phyloP scores from a whole-genome alignment of 225 moss, liverwort and hornwort species.

The Straminergon stramineum region DNA sequence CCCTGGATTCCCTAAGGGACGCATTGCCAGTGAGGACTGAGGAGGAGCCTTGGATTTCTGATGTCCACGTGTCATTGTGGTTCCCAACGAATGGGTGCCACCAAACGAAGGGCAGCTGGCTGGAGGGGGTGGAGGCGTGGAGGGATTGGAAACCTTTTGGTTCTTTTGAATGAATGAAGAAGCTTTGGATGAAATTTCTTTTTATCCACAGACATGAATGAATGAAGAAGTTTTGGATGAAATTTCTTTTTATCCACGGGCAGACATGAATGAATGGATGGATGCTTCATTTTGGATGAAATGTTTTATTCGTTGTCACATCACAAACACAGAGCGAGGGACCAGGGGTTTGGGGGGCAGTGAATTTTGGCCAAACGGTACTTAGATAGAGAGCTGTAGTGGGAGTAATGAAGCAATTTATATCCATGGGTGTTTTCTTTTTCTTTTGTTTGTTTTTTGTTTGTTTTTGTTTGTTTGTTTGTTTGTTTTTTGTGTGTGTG shows the following conservation, averaged over 20 bases:
- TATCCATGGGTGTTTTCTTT: neutral
- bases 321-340: neutral
- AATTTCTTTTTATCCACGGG: no score
- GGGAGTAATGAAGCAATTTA: neutral
- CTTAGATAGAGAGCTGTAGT: neutral
- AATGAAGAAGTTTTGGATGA: no score
- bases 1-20: neutral
- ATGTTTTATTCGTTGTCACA: neutral
- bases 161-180: neutral
- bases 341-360: neutral
- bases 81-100: neutral
- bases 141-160: no score
- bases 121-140: no score
- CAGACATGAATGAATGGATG: no score
- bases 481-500: no score
- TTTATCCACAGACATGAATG: no score
- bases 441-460: no score
- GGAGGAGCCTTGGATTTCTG: neutral
- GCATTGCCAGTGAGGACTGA: neutral
- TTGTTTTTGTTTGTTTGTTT: no score
- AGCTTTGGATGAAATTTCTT: no score
- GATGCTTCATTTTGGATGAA: no score
- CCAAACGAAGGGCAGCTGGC: neutral
- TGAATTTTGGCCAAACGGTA: no score
- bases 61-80: neutral